Evolutionary conservation across 495 filamentous ascomycete species (phyloP).

Genomic region (Apiosordaria backusii): DNA sequence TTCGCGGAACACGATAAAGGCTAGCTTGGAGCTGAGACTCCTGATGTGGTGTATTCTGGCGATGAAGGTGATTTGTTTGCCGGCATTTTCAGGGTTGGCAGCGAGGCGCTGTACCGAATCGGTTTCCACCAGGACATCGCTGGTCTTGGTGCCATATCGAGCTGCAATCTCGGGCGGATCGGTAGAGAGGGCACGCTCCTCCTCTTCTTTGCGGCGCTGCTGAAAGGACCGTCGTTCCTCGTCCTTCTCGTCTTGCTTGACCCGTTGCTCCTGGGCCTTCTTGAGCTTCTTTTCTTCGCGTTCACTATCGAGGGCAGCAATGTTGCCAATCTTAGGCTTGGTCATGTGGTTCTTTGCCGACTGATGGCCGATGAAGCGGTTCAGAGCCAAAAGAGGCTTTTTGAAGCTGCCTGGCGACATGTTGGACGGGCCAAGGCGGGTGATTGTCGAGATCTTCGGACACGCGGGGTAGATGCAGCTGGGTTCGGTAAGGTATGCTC

Average conservation of each 20-base stretch:
- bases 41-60: constrained; percentile 83
- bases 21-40: constrained; percentile 79
- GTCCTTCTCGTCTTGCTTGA: constrained; percentile 49
- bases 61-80: constrained; percentile 70
- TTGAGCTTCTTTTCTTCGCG: constrained; percentile 49
- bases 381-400: constrained; percentile 43
- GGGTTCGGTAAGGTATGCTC: not conserved
- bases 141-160: constrained; percentile 54
- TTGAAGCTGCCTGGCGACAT: constrained; percentile 40
- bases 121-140: constrained; percentile 32
- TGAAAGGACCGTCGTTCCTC: constrained; percentile 51
- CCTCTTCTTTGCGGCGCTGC: constrained; percentile 45
- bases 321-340: constrained; percentile 45
- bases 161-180: constrained; percentile 55
- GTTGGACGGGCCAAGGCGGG: constrained; percentile 11
- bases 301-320: constrained; percentile 43
- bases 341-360: constrained; percentile 46
- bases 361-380: constrained; percentile 42
- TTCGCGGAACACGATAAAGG: constrained; percentile 83
- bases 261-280: constrained; percentile 45
- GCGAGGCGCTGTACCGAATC: constrained; percentile 20
- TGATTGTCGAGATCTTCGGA: not conserved
- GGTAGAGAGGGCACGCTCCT: constrained; percentile 39
- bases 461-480: not conserved
- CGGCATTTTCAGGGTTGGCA: constrained; percentile 41